Evolutionary conservation across 2,329 filamentous ascomycete genomes (phyloP), one percentile per base, ranked within the genome.

Genomic region (Ophiostoma perfectum): DNA sequence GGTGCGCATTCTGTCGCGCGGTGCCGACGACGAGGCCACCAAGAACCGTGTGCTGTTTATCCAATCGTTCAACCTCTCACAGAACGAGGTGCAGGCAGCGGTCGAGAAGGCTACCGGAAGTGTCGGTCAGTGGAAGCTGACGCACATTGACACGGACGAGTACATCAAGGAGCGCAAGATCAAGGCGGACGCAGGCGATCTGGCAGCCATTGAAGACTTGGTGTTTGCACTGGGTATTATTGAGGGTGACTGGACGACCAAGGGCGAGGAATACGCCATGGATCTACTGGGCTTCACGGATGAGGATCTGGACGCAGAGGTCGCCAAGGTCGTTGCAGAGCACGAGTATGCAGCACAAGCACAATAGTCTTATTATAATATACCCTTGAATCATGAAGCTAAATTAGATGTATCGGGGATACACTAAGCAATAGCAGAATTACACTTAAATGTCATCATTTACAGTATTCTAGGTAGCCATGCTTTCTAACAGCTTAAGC

Each of bases 141-240:
- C 73, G 12, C 70, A 75, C 38, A 67, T 77, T 1, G 77, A 81
- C 60, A 79, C 79, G 0, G 77, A 79, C 9, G 73, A 73, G 0
- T 83, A 79, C 60, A 76, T 84, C 11, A 72, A 74, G 39, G 73
- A 77, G 58, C 73, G 79, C 65, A 80, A 78, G 73, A 71, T 70
- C 6, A 75, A 75, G 68, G 78, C 77, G n/a, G 77, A 81, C 14
- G 74, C 73, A 0, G 81, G 78, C 0, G 75, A 81, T 44, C 71
- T 70, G 16, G 74, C 74, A 1, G 78, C 80, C 0, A 73, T 81
- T 44, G 80, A 83, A 73, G 79, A 83, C 62, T 76, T 84, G 70
- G 82, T 84, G 2, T 84, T 82, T 70, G 82, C 81, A 45, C 74
- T 84, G 1, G 81, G 82, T 1, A 77, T 79, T 0, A 70, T 83